phyloP scores from a whole-genome alignment of 306 rosid species.

The Cucurbita argyrosperma region DNA sequence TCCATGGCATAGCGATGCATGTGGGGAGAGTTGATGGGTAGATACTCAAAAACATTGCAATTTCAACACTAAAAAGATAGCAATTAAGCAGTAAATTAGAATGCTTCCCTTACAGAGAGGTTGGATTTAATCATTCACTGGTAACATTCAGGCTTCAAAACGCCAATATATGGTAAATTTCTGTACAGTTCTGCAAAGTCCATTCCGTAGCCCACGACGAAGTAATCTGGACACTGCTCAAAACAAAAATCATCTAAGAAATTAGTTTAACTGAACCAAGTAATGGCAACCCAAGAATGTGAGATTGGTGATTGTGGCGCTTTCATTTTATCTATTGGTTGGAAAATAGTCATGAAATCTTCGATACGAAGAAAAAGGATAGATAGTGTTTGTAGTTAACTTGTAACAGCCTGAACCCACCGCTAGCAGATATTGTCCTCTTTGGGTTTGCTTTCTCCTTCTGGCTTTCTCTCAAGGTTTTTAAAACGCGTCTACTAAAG shows the following conservation, averaged over 20 bases:
- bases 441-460: too few species aligned
- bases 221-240: conserved; percentile 71
- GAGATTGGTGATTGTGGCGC: neutral
- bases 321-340: neutral
- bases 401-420: too few species aligned
- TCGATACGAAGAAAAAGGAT: neutral
- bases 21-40: neutral
- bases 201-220: conserved; percentile 92
- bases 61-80: neutral
- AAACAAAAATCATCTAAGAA: neutral
- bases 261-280: neutral
- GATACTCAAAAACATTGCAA: neutral
- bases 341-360: neutral
- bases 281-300: neutral
- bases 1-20: neutral
- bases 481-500: too few species aligned
- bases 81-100: neutral
- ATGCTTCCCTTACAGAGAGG: neutral
- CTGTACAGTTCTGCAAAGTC: conserved; percentile 69
- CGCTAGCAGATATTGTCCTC: too few species aligned
- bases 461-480: too few species aligned
- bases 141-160: conserved; percentile 65
- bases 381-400: neutral
- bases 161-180: conserved; percentile 79
- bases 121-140: conserved; percentile 22